Evolutionary conservation across 1,284 basidiomycete species (phyloP).

Genomic region (Phellinidium pouzarii): DNA sequence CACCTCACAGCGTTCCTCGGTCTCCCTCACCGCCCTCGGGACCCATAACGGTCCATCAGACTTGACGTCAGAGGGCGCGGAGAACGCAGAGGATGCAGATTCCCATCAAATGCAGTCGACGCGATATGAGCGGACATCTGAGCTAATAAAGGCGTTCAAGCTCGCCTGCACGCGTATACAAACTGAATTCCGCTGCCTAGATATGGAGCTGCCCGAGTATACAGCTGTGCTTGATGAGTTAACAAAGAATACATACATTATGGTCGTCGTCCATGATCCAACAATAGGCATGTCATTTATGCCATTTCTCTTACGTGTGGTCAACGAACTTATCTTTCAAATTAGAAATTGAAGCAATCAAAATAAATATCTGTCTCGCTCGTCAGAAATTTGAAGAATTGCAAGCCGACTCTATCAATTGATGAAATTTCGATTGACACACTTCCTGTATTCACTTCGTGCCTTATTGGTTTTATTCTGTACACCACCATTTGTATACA

Average conservation of each 20-base stretch:
- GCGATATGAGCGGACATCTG: conserved; percentile 92
- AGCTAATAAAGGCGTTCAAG: conserved; percentile 94
- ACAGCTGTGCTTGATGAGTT: conserved; percentile 92
- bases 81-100: conserved; percentile 27
- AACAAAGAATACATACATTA: conserved; percentile 90
- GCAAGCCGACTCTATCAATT: conserved; percentile 49
- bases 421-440: too few relatives aligned
- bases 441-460: too few relatives aligned
- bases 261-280: conserved; percentile 85
- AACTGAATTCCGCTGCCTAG: conserved; percentile 75
- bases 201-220: conserved; percentile 79
- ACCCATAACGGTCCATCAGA: conserved; percentile 22
- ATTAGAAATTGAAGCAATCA: conserved; percentile 76
- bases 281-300: conserved; percentile 66
- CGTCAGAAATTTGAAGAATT: conserved; percentile 79
- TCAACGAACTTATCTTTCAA: background rate
- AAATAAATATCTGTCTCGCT: conserved; percentile 77
- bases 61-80: conserved; percentile 13
- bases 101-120: conserved; percentile 61
- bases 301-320: background rate
- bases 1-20: conserved; percentile 42
- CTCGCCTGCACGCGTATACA: conserved; percentile 79
- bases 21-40: conserved; percentile 7
- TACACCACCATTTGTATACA: too few relatives aligned
- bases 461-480: too few relatives aligned